Evolutionary conservation across 23 red algal species (phyloP).

Genomic region (Gracilaria caudata): DNA sequence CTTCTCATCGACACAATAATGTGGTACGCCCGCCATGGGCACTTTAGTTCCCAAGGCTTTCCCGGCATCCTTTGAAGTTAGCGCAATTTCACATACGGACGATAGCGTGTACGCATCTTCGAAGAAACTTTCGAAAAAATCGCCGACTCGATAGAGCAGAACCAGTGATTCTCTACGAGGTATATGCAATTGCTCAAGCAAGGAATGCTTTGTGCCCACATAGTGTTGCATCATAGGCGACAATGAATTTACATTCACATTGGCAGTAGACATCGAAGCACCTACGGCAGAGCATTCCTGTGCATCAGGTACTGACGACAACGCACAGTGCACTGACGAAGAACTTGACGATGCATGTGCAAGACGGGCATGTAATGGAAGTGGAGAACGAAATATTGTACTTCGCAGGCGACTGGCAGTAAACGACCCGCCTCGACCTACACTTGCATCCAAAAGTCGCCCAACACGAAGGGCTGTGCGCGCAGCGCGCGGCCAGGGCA

Average conservation of each 20-base stretch:
- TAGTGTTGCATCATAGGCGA: conserved; percentile 93
- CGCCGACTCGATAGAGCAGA: conserved; percentile 84
- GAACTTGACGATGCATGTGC: background rate
- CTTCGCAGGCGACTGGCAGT: background rate
- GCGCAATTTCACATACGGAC: conserved; percentile 75
- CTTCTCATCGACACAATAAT: conserved; percentile 82
- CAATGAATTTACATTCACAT: conserved; percentile 29
- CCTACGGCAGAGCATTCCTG: background rate
- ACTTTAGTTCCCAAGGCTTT: conserved; percentile 75
- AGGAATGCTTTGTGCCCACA: conserved; percentile 52
- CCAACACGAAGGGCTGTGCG: background rate
- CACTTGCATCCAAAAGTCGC: background rate
- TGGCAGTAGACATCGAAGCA: conserved; percentile 24
- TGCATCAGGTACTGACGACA: background rate
- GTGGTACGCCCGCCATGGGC: conserved; percentile 92
- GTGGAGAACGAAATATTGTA: background rate
- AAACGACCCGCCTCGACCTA: background rate
- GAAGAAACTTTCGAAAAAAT: conserved; percentile 96
- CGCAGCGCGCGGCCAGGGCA: background rate
- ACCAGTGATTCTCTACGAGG: conserved; percentile 27
- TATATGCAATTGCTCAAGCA: conserved; percentile 32
- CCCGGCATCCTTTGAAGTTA: conserved; percentile 86
- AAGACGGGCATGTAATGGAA: background rate
- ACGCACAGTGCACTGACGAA: background rate
- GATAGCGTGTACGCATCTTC: conserved; percentile 78